Evolutionary conservation across 2,329 filamentous ascomycete species (phyloP).

Genomic region (Pseudopyricularia cyperi): DNA sequence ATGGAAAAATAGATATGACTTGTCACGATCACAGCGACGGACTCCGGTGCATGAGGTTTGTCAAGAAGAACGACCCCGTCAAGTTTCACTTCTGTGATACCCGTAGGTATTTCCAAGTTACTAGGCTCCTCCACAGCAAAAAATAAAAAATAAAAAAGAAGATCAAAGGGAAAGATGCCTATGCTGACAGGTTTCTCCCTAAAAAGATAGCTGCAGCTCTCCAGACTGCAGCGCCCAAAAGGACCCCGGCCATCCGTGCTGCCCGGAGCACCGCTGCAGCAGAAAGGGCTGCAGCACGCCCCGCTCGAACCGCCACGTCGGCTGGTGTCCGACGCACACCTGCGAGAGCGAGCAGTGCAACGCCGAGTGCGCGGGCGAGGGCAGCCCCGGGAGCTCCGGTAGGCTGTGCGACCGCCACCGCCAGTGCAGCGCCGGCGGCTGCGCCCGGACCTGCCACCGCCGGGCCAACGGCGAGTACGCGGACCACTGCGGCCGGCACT

Average conservation of each 20-base stretch:
- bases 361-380: conserved; percentile 4
- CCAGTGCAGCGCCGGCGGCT: conserved; percentile 5
- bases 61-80: conserved; percentile 10
- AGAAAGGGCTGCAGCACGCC: conserved; percentile 4
- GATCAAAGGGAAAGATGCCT: not conserved
- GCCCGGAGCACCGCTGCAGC: conserved; percentile 7
- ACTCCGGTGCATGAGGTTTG: conserved; percentile 6
- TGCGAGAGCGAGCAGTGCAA: conserved; percentile 7
- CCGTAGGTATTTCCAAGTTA: conserved; percentile 10
- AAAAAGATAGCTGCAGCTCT: conserved; percentile 10
- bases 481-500: conserved; percentile 7
- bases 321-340: conserved; percentile 9
- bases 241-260: conserved; percentile 3
- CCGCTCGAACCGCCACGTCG: conserved; percentile 2
- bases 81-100: conserved; percentile 10
- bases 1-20: conserved; percentile 5
- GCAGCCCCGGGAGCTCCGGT: conserved; percentile 1
- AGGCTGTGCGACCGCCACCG: conserved; percentile 7
- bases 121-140: not conserved
- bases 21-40: conserved; percentile 4
- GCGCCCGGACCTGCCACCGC: conserved; percentile 5
- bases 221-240: conserved; percentile 6
- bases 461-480: conserved; percentile 4
- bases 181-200: not conserved
- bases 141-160: not conserved